Base-by-base conservation (phyloP, 129 eudicot genomes). In the Flaveria bidentis region DNA sequence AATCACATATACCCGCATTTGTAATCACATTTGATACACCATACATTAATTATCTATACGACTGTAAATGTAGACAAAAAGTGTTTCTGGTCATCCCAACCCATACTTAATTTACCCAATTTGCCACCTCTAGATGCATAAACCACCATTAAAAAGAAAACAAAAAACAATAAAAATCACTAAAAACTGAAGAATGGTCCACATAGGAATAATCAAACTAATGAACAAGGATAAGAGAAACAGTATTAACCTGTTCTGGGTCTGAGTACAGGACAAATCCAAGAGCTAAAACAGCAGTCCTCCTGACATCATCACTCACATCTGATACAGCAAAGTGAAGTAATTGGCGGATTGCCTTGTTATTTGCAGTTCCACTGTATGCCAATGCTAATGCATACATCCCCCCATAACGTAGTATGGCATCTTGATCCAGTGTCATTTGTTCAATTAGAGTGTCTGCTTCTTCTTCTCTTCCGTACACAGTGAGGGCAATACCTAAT, bases 381-480 rank as follows among this genome's bases (percentile, higher is more conserved):
- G 99, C 99, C 92, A 95, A 80, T 41, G 96, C 99, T 73, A 95
- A 80, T 2, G 99, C 99, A 76, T 95, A 95, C 97, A 95, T 95
- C 36, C 99, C 99, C 36, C 98, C 98, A 78, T 94, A 94, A 20
- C 97, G 91, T 73, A 94, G 7, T 30, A 94, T 91, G 65, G 98
- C 97, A 74, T 94, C 98, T 81, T 94, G 98, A 86, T 94, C 98
- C 30, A 96, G 82, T n/a, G 97, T 91, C 98, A 94, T 94, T 66
- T 91, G 97, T 85, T 91, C 96, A 79, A 94, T 94, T 25, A 94
- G 80, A 13, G 91, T 82, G 72, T 94, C 98, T 0, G 97, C 98
- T 80, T 89, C 98, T 79, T 94, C 98, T 71, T 94, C 97, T 82
- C 98, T 86, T 77, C 98, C 98, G 67, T 94, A 94, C 25, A 94